These are phyloP conservation scores for Hypoxylon sp. DNA, from an alignment of 2,329 filamentous ascomycete species.

Conservation along the genomic window DNA sequence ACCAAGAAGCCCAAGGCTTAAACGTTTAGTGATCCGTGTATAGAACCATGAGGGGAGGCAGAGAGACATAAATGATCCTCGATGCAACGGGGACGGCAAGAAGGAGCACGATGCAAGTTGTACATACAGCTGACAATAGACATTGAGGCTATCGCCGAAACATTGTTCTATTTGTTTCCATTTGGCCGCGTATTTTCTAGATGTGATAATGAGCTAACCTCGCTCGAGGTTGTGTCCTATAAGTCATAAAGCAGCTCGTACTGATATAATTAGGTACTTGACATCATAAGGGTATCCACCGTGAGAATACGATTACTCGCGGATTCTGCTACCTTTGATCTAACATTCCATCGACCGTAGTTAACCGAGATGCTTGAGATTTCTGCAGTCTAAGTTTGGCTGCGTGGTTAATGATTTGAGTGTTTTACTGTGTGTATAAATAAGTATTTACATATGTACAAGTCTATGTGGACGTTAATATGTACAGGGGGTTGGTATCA, in stretches of 20 bases:
- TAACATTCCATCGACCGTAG: background rate
- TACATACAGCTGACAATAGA: slow-evolving; percentile 52
- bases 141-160: slow-evolving; percentile 40
- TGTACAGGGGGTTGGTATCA: slow-evolving; percentile 40
- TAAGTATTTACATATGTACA: slow-evolving; percentile 18
- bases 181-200: background rate
- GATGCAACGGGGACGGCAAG: slow-evolving; percentile 18
- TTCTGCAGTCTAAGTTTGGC: background rate
- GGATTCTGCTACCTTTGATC: background rate
- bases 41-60: slow-evolving; percentile 1
- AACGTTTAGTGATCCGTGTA: slow-evolving; percentile 27
- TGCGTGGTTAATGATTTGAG: background rate
- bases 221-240: background rate
- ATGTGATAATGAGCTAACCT: background rate
- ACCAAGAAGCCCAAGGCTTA: slow-evolving; percentile 64
- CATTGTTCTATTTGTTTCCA: slow-evolving; percentile 41
- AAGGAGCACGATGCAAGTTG: slow-evolving; percentile 40
- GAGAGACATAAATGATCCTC: slow-evolving; percentile 11
- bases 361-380: background rate
- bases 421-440: slow-evolving; percentile 11
- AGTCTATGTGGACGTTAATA: slow-evolving; percentile 17
- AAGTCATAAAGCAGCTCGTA: background rate
- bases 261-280: background rate
- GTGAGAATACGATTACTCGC: background rate
- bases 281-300: background rate